These are phyloP conservation scores for Megacollybia platyphylla DNA, from an alignment of 1,284 basidiomycete species.

Conservation along the genomic window DNA sequence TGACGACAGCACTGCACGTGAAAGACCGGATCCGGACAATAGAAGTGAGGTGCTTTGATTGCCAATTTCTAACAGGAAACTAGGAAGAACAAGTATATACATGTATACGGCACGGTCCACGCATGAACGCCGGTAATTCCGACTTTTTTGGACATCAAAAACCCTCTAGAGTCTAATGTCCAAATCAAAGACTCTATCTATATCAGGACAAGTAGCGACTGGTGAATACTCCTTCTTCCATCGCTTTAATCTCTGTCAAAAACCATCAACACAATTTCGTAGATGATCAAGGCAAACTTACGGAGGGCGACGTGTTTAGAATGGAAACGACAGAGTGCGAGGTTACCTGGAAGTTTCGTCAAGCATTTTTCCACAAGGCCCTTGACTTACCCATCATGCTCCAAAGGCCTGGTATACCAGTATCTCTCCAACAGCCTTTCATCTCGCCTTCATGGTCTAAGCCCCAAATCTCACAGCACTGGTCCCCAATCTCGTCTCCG, in stretches of 20 bases:
- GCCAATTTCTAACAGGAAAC: too few species aligned
- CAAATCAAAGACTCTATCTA: too few species aligned
- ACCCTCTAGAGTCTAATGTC: too few species aligned
- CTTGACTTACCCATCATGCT: conserved; percentile 34
- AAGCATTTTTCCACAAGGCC: neutral
- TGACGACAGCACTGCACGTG: too few species aligned
- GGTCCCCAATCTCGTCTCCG: conserved; percentile 9
- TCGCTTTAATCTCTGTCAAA: conserved; percentile 40
- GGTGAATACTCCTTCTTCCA: conserved; percentile 21
- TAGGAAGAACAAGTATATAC: too few species aligned
- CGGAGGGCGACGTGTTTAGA: conserved; percentile 46
- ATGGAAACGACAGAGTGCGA: conserved; percentile 39
- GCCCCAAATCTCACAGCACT: too few species aligned
- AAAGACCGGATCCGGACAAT: too few species aligned
- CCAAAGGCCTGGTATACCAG: conserved; percentile 40
- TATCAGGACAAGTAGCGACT: too few species aligned
- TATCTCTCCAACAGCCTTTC: conserved; percentile 31
- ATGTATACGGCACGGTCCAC: too few species aligned
- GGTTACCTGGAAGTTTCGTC: conserved; percentile 23
- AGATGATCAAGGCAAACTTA: conserved; percentile 16
- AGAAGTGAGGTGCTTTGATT: too few species aligned
- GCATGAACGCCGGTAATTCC: too few species aligned
- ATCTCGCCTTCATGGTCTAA: conserved; percentile 44
- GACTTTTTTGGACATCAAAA: too few species aligned
- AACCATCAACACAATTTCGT: neutral